Conservation (phyloP, 257 asterid genomes). For the Cruciata laevipes region DNA sequence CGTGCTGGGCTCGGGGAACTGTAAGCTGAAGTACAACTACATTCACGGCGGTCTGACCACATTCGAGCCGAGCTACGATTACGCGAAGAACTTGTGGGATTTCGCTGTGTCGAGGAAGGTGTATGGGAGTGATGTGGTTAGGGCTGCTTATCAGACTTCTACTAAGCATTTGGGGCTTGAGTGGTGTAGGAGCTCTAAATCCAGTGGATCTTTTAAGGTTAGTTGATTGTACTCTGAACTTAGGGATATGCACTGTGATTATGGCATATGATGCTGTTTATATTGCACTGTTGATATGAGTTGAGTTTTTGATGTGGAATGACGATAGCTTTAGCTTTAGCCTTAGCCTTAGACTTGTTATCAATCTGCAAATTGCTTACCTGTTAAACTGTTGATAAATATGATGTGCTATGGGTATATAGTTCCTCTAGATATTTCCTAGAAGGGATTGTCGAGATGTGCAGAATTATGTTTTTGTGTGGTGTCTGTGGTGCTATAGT, state of each 20-base stretch:
- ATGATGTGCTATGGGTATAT: neutral
- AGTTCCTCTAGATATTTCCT: neutral
- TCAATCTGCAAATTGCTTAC: neutral
- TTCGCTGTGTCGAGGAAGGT: constrained; percentile 59
- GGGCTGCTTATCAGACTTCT: constrained; percentile 77
- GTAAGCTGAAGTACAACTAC: constrained; percentile 74
- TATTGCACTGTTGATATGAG: neutral
- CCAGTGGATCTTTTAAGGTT: constrained; percentile 78
- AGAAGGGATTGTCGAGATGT: neutral
- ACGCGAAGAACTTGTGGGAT: constrained; percentile 78
- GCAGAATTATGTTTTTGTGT: neutral
- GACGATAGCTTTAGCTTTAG: no score
- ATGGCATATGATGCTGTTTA: neutral
- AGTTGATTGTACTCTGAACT: neutral
- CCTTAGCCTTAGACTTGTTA: neutral
- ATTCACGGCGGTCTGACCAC: constrained; percentile 66
- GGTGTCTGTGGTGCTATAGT: neutral
- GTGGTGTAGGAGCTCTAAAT: constrained; percentile 71
- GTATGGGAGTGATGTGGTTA: constrained; percentile 59
- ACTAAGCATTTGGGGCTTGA: constrained; percentile 76
- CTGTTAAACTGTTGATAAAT: no score
- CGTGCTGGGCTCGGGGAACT: constrained; percentile 56
- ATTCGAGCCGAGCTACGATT: constrained; percentile 78
- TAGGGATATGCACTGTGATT: neutral
- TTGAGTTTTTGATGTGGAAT: neutral